Base-by-base conservation (phyloP, 148 eudicot genomes). In the Camellia sinensis region DNA sequence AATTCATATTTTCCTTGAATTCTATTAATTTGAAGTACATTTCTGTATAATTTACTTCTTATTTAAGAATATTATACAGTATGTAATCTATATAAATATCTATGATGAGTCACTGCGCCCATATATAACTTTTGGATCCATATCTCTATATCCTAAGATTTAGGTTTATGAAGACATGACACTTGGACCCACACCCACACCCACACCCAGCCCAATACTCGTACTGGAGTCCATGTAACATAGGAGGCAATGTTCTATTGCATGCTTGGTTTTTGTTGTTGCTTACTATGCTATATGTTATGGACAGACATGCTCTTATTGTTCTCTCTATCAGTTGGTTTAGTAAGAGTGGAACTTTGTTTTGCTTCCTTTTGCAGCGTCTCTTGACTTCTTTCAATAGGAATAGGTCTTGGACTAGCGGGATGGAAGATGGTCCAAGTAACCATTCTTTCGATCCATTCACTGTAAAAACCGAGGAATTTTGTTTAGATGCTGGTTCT, bases 401-500 rank as follows among this genome's bases (percentile, higher is more conserved):
- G 67, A 62, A 73, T 64, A 76, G 56, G 66, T 83, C 79, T 71
- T 69, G 81, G 75, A 44, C 73, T 64, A 86, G 87, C 82, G 88
- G 83, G 81, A 73, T 80, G 41, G 87, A 80, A 44, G 74, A 82
- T 44, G 66, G 53, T 53, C 64, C 29, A 57, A 78, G 29, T 37
- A 37, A 59, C 63, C 79, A 78, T 68, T 70, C 61, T 86, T 82
- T 70, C 66, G 85, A 87, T 81, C 67, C 81, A 70, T 57, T 83
- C 6, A 73, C 61, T n/a, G 80, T 90, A 17, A 96, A 92, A 86
- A 81, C 78, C 18, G 99, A 95, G 80, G 92, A 90, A 43, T 63
- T 13, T 74, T 79, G 70, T 71, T 80, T 74, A 29, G 87, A 78
- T n/a, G 67, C 18, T 73, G 66, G 19, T 73, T 72, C 87, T 76